Evolutionary conservation across 352 stramenopile species (phyloP).

Genomic region (Pythium rishiriense): DNA sequence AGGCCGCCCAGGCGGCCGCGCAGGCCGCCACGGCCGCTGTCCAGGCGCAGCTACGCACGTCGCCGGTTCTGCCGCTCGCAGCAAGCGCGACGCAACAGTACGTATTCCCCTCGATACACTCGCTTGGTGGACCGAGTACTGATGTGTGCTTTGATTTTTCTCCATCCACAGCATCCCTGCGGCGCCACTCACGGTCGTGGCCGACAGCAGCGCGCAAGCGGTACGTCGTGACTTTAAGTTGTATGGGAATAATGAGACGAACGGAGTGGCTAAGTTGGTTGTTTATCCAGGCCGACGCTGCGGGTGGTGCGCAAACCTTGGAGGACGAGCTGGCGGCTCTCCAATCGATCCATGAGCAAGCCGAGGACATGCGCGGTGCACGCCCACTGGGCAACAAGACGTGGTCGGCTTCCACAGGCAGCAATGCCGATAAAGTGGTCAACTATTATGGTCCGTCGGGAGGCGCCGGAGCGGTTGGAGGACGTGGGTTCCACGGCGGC

Average conservation of each 20-base stretch:
- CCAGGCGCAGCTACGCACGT: conserved; percentile 23
- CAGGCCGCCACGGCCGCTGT: conserved; percentile 43
- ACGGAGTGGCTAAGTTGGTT: too few relatives aligned
- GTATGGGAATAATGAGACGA: too few relatives aligned
- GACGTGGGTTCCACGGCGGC: conserved; percentile 23
- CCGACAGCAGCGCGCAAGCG: conserved; percentile 12
- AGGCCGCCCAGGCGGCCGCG: conserved; percentile 61
- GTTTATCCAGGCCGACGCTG: conserved; percentile 17
- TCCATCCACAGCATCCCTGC: conserved; percentile 14
- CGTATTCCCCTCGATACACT: conserved; percentile 16
- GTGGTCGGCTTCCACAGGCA: conserved; percentile 72
- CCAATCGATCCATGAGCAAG: conserved; percentile 83
- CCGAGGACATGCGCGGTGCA: conserved; percentile 74
- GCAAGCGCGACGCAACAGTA: conserved; percentile 45
- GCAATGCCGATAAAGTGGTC: conserved; percentile 76
- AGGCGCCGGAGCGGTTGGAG: conserved; percentile 35
- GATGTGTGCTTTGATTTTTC: background rate
- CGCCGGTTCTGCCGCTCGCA: conserved; percentile 37
- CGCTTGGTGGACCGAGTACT: background rate
- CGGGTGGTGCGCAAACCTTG: conserved; percentile 71
- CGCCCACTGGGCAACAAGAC: conserved; percentile 80
- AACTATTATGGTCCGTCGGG: conserved; percentile 73
- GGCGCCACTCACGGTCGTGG: conserved; percentile 26
- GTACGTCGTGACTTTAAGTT: conserved; percentile 10
- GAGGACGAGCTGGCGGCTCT: conserved; percentile 83